These are phyloP conservation scores for Lachnellula hyalina DNA, from an alignment of 2,329 filamentous ascomycete species.

Conservation along the genomic window DNA sequence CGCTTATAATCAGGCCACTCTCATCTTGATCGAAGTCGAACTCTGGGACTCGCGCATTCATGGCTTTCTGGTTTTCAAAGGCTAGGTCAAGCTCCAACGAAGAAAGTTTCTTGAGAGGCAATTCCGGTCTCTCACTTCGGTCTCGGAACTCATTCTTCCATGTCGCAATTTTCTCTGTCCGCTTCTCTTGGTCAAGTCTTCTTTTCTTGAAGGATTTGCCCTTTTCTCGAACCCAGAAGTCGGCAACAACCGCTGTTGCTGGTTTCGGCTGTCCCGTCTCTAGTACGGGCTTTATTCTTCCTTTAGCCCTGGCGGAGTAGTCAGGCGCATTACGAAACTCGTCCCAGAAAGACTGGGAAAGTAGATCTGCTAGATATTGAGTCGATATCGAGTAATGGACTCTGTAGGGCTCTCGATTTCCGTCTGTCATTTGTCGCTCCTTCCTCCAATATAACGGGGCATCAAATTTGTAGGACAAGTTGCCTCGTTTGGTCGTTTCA, in stretches of 20 bases:
- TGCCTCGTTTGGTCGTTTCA: neutral
- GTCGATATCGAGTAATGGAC: slow-evolving; percentile 3
- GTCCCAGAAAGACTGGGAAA: slow-evolving; percentile 6
- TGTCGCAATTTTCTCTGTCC: neutral
- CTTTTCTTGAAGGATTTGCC: neutral
- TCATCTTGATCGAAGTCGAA: too few species aligned
- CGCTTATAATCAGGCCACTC: too few species aligned
- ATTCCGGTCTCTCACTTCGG: too few species aligned
- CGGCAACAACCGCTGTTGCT: slow-evolving; percentile 1
- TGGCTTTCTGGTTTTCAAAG: too few species aligned
- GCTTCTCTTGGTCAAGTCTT: neutral
- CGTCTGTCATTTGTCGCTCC: neutral
- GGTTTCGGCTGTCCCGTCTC: neutral
- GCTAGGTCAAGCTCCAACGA: too few species aligned
- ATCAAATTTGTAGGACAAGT: neutral
- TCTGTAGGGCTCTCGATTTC: neutral
- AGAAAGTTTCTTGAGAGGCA: too few species aligned
- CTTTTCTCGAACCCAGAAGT: neutral
- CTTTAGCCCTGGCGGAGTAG: neutral
- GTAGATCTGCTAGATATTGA: neutral
- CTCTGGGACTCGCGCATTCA: too few species aligned
- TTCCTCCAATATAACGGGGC: slow-evolving; percentile 2
- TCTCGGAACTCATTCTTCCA: neutral
- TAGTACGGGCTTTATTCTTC: neutral
- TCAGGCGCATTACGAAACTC: neutral